phyloP scores from a whole-genome alignment of 805 yeast genomes.

The Cephaloascus fragrans region DNA sequence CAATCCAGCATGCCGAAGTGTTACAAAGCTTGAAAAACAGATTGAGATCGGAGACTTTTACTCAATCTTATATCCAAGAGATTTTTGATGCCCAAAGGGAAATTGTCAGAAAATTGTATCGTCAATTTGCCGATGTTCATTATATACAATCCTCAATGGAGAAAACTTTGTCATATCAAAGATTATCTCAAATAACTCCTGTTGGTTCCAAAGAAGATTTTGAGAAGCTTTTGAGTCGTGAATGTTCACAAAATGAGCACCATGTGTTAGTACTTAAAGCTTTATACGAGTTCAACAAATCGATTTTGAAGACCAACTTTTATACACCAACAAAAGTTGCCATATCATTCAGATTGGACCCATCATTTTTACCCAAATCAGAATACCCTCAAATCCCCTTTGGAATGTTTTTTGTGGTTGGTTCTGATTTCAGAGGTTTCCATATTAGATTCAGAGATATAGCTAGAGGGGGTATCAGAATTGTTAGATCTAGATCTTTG shows the following conservation, averaged over 20 bases:
- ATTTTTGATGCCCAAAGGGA: constrained; percentile 62
- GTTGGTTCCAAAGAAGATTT: constrained; percentile 71
- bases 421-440: constrained; percentile 95
- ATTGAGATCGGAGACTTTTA: constrained; percentile 86
- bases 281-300: constrained; percentile 72
- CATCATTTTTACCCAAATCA: constrained; percentile 68
- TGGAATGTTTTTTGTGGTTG: constrained; percentile 93
- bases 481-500: constrained; percentile 75
- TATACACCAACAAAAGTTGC: constrained; percentile 93
- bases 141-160: constrained; percentile 65
- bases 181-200: constrained; percentile 69
- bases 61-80: constrained; percentile 73
- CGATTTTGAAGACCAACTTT: constrained; percentile 88
- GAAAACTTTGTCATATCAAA: constrained; percentile 77
- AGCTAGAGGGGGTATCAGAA: constrained; percentile 97
- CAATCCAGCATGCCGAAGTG: constrained; percentile 64
- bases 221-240: constrained; percentile 51
- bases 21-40: constrained; percentile 76
- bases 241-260: constrained; percentile 73
- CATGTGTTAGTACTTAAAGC: constrained; percentile 75
- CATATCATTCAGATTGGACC: constrained; percentile 82
- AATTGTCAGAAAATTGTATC: constrained; percentile 73
- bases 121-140: constrained; percentile 86
- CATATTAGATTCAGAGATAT: constrained; percentile 95
- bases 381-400: constrained; percentile 92